Base-by-base conservation (phyloP, 192 early-diverging fungal genomes). In the Diversispora epigaea region DNA sequence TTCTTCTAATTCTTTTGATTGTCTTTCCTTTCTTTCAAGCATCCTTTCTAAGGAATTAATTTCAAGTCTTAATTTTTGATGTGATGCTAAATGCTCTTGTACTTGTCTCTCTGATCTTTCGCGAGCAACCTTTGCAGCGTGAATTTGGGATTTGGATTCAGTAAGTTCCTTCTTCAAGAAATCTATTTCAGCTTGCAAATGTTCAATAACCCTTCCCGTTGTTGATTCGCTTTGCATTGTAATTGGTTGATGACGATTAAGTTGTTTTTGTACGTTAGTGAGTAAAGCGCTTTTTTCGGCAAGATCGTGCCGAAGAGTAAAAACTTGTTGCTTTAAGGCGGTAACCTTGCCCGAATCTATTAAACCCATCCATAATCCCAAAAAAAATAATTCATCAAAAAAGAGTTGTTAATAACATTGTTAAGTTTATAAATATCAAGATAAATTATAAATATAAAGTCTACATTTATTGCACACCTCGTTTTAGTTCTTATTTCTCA, bases 41-140 rank as follows among this genome's bases (percentile, higher is more conserved):
- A 74, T 74, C 21, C 73, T 57, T 54, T 74, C 64, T 25, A 74
- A 64, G 8, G 73, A 74, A 62, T 74, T 61, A 65, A 74, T 62
- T 64, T 74, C 73, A 40, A 60, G 32, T 32, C 58, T 43, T 43
- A 74, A 64, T 6, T 58, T 64, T 49, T 74, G 56, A 65, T 74
- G 73, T 49, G 73, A 64, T 15, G 50, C 44, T 39, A 54, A 49
- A 52, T 74, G 73, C 58, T 74, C 73, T 32, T 62, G 61, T 50
- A 74, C 56, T 49, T 74, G 73, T 40, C 73, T 41, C 25, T 74
- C 73, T 19, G 73, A 43, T 52, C 61, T 50, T 52, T 74, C 73
- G 22, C 73, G 73, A 41, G 73, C 15, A 43, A 74, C 61, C 17
- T 64, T 74, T n/a, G 46, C 44, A 52, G 39, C 61, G 4, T 74